A percentile compares a stretch with the other conserved stretches of the same genome.
These are phyloP conservation scores for Botrytis sinoallii DNA, from an alignment of 2,329 filamentous ascomycete species.

Conservation along the genomic window DNA sequence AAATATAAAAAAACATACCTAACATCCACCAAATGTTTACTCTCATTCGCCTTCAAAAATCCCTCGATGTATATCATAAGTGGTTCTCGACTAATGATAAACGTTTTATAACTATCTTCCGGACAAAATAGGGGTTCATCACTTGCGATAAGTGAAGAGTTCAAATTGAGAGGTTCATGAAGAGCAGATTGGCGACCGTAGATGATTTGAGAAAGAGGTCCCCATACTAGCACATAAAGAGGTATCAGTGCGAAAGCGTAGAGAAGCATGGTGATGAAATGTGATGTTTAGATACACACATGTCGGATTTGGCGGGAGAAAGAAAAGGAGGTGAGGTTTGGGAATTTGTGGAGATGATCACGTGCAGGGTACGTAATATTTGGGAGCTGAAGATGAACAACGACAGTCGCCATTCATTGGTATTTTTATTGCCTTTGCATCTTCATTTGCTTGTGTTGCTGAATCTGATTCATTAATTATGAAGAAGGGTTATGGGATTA, in stretches of 20 bases:
- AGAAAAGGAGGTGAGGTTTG: slow-evolving; percentile 5
- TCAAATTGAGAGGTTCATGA: slow-evolving; percentile 23
- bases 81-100: slow-evolving; percentile 52
- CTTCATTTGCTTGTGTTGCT: background rate
- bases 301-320: background rate
- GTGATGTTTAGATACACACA: background rate
- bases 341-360: background rate
- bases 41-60: slow-evolving; percentile 50
- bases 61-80: slow-evolving; percentile 57
- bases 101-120: slow-evolving; percentile 38
- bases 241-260: slow-evolving; percentile 33
- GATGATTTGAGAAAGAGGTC: slow-evolving; percentile 31
- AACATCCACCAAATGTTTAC: slow-evolving; percentile 48
- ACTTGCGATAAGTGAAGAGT: slow-evolving; percentile 34
- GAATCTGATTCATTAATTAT: too few relatives aligned
- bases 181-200: slow-evolving; percentile 20
- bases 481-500: background rate
- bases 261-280: slow-evolving; percentile 30
- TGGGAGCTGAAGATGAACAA: background rate
- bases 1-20: slow-evolving; percentile 43
- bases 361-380: background rate
- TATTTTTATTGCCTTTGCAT: background rate
- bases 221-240: slow-evolving; percentile 34
- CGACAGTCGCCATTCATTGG: background rate
- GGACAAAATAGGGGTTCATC: slow-evolving; percentile 34